A percentile compares a stretch with the other conserved stretches of the same genome.
These are phyloP conservation scores for Phytophthora aleatoria DNA, from an alignment of 352 stramenopile genomes.

Conservation along the genomic window DNA sequence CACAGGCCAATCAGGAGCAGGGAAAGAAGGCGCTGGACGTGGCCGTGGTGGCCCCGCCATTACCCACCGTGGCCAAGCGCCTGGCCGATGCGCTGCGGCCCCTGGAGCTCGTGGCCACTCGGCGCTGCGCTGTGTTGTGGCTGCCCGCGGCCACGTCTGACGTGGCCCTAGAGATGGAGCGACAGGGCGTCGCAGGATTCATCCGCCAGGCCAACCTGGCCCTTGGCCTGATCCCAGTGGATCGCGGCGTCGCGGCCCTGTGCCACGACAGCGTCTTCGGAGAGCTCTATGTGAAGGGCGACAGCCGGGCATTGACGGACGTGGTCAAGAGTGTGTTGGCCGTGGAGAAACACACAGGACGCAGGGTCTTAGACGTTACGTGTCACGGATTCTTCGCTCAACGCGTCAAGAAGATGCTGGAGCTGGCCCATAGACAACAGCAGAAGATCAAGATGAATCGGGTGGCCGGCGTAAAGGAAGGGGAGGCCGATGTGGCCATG, in stretches of 20 bases:
- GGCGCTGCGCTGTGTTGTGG: slow-evolving; percentile 61
- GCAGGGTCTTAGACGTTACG: slow-evolving; percentile 42
- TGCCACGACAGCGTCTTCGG: slow-evolving; percentile 73
- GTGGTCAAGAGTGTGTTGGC: slow-evolving; percentile 71
- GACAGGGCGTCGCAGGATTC: slow-evolving; percentile 62
- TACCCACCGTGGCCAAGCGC: slow-evolving; percentile 52
- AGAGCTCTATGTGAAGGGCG: slow-evolving; percentile 71
- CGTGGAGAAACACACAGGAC: slow-evolving; percentile 51
- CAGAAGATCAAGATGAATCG: slow-evolving; percentile 37
- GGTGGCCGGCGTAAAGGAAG: slow-evolving; percentile 3
- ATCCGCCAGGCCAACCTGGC: slow-evolving; percentile 57
- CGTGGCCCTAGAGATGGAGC: slow-evolving; percentile 75
- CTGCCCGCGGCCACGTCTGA: slow-evolving; percentile 60
- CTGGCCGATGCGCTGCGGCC: slow-evolving; percentile 50
- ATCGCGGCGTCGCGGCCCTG: slow-evolving; percentile 56
- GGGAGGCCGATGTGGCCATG: slow-evolving; percentile 5
- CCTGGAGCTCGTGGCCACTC: slow-evolving; percentile 26
- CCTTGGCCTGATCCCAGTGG: slow-evolving; percentile 65
- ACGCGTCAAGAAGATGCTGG: slow-evolving; percentile 66
- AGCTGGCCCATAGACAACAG: slow-evolving; percentile 52
- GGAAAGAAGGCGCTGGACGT: slow-evolving; percentile 28
- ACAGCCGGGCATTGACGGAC: slow-evolving; percentile 60
- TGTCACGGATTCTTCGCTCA: slow-evolving; percentile 61
- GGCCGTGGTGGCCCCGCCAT: slow-evolving; percentile 62
- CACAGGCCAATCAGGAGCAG: slow-evolving; percentile 23